Evolutionary conservation across 2,329 filamentous ascomycete species (phyloP), one percentile per base, ranked within the genome.

Genomic region (Colletotrichum tofieldiae): DNA sequence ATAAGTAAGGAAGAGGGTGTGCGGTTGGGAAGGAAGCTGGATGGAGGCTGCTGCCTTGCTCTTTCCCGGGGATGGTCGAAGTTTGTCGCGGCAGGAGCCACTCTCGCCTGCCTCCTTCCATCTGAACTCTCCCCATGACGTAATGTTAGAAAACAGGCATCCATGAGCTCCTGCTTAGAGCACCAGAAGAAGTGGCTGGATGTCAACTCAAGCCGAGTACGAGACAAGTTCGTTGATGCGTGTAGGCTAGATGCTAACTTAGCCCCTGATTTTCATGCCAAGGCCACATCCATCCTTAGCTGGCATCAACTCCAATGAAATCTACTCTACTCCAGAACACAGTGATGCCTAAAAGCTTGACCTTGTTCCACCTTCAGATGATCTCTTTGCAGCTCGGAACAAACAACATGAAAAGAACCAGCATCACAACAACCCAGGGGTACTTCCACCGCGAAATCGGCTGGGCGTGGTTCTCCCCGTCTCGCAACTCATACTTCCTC

Each of bases 341-440:
- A 59, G 16, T 11, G 8, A 29, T 29, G 11, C 7, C 3, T 2
- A 20, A 37, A 1, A 16, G 32, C 20, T 11, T 5, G 32, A 2
- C 18, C 29, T 18, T 2, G 20, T 29, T 2, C 3, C n/a, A 20
- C 7, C 7, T 16, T 37, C 16, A 65, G 3, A 16, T 23, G 2
- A 39, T 49, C 8, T 14, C 1, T 11, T 65, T 59, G 29, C 29
- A 59, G 18, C 35, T 29, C 3, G 52, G 32, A 7, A 49, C n/a
- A 47, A 49, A 41, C 51, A 59, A 20, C 12, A 18, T 29, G 9
- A 65, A 49, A 7, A 59, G 41, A 5, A 59, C 41, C 39, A 65
- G 35, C 52, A 65, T 18, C 16, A 45, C 1, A n/a, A 58, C 29
- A 9, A 59, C 32, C 63, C 52, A 49, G 5, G 63, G 32, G 23